Conservation (phyloP, 257 asterid species). For the Scutellaria baicalensis region DNA sequence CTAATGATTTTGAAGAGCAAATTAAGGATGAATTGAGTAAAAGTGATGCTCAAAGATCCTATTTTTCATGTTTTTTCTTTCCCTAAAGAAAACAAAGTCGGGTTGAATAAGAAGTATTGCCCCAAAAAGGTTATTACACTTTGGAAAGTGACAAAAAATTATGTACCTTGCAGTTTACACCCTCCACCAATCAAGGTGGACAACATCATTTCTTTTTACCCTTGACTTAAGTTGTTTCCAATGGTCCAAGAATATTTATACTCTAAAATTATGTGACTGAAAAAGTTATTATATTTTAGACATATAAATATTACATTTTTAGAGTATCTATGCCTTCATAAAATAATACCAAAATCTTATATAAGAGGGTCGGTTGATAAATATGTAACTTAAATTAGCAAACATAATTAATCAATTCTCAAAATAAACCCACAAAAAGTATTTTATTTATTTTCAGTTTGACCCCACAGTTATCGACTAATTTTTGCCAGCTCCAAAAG, state of each 20-base stretch:
- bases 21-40: slow-evolving; percentile 4
- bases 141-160: not conserved
- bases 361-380: no score
- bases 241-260: not conserved
- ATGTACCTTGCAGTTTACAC: not conserved
- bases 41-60: not conserved
- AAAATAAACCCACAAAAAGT: not conserved
- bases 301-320: not conserved
- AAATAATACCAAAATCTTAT: no score
- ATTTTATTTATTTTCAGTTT: not conserved
- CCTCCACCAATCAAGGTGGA: not conserved
- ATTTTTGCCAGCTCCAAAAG: not conserved
- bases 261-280: not conserved
- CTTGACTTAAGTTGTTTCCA: not conserved
- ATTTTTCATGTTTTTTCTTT: not conserved
- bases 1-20: not conserved
- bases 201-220: slow-evolving; percentile 4
- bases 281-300: not conserved
- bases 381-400: no score
- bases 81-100: not conserved
- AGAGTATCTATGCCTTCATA: no score
- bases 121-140: not conserved
- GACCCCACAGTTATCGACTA: not conserved
- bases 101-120: not conserved
- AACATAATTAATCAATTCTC: not conserved